Evolutionary conservation across 1,139 yeast species (phyloP), one percentile per base, ranked within the genome.

Genomic region (Wickerhamomyces sp.): DNA sequence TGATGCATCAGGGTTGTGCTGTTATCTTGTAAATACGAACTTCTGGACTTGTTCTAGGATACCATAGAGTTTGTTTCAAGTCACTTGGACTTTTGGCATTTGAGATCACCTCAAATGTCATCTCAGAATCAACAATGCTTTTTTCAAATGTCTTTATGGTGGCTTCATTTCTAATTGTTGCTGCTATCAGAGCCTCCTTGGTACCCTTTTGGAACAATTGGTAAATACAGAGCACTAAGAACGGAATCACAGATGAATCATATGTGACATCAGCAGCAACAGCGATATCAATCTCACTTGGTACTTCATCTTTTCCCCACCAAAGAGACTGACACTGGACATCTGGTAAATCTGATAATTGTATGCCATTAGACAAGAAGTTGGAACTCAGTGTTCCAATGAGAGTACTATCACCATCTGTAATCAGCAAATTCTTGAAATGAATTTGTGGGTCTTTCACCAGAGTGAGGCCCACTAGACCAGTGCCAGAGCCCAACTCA

Each of bases 401-500:
- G n/a, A 89, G 68, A 10, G 67, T 67, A 1, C 76, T 69, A 53
- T 85, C 90, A 2, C 96, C 96, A 61, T 91, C 98, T 0, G 96
- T 88, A 27, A 87, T 67, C 2, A 73, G 63, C 8, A 84, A 62
- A 40, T 64, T 60, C 3, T 56, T 52, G 11, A 54, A 48, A 40
- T 47, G 50, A 3, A 43, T 33, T 11, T 41, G 39, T 46, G 58
- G 11, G 18, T 7, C 54, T 46, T 64, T 65, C 41, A 65, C 61
- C 10, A 82, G 55, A 1, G 84, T 66, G 18, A 88, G 59, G 13
- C 95, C 82, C 1, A 86, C 84, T n/a, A 91, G 65, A 0, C 97
- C 97, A 0, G 98, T 89, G 0, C 98, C 98, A 26, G 94, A 78
- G 0, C 98, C 98, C 30, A 91, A 64, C 58, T 91, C 98, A 29